Evolutionary conservation across 768 basidiomycete species (phyloP).

Genomic region (Naganishia randhawae): DNA sequence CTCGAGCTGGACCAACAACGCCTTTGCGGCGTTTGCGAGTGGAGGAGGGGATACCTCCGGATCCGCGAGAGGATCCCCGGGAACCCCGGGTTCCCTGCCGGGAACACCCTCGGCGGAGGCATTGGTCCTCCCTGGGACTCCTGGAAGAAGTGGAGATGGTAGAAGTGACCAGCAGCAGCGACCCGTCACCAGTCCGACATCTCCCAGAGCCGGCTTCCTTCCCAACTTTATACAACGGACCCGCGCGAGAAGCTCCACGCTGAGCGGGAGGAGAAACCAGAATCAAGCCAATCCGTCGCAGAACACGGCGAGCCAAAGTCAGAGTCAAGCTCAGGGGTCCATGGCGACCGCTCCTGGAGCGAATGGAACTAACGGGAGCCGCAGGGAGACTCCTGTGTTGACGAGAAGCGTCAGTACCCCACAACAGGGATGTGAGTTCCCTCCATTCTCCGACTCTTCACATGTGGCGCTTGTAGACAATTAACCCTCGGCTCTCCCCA

Average conservation of each 20-base stretch:
- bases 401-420: constrained; percentile 16
- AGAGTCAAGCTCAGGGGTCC: background rate
- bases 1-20: constrained; percentile 20
- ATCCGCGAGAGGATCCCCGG: background rate
- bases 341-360: background rate
- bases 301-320: background rate
- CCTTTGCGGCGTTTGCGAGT: constrained; percentile 5
- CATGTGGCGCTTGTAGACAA: background rate
- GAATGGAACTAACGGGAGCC: constrained; percentile 8
- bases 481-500: background rate
- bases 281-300: constrained; percentile 8
- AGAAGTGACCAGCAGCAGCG: constrained; percentile 8
- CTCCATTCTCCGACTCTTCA: background rate
- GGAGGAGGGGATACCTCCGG: constrained; percentile 1
- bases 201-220: constrained; percentile 44
- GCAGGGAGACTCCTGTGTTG: background rate
- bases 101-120: constrained; percentile 13
- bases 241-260: constrained; percentile 41
- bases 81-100: constrained; percentile 2
- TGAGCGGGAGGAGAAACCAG: constrained; percentile 29
- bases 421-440: constrained; percentile 8
- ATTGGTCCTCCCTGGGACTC: background rate
- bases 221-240: constrained; percentile 45
- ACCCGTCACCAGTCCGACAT: constrained; percentile 34
- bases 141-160: background rate